Percentiles rank a stretch among this genome's conserved stretches.
These are phyloP conservation scores for Pseudozyma flocculosa DNA, from an alignment of 1,284 basidiomycete species.

Conservation along the genomic window DNA sequence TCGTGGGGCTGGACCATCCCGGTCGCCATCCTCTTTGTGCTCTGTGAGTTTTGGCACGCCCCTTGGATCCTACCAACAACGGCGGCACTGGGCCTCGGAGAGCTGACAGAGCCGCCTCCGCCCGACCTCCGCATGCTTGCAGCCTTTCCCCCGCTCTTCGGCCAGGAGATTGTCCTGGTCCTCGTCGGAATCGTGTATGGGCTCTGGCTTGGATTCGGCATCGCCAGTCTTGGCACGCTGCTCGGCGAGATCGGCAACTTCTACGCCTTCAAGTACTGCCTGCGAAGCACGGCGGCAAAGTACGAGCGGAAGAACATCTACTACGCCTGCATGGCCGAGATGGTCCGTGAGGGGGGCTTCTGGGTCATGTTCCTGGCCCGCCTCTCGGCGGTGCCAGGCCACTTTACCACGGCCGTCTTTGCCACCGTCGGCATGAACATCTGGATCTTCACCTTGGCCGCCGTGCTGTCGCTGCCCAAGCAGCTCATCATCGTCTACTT, in stretches of 20 bases:
- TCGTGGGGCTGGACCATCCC: constrained; percentile 76
- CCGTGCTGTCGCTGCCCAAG: constrained; percentile 75
- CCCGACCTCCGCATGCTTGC: background rate
- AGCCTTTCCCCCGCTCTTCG: constrained; percentile 63
- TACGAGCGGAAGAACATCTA: constrained; percentile 70
- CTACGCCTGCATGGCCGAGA: constrained; percentile 75
- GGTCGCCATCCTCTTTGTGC: constrained; percentile 73
- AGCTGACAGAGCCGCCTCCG: too few species aligned
- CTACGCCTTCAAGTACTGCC: constrained; percentile 67
- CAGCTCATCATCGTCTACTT: constrained; percentile 58
- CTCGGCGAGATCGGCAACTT: constrained; percentile 53
- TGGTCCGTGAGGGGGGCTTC: constrained; percentile 77
- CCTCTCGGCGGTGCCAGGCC: constrained; percentile 63
- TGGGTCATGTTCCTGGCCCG: constrained; percentile 56
- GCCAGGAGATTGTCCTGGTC: constrained; percentile 74
- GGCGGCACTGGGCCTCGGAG: too few species aligned
- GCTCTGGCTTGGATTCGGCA: constrained; percentile 53
- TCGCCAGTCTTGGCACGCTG: constrained; percentile 43
- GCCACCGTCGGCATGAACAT: constrained; percentile 73
- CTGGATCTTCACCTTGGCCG: constrained; percentile 70
- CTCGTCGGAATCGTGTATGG: constrained; percentile 70
- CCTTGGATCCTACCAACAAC: too few species aligned
- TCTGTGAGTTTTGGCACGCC: too few species aligned
- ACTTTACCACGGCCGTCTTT: constrained; percentile 69
- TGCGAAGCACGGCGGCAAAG: constrained; percentile 69